Evolutionary conservation across 2,329 filamentous ascomycete genomes (phyloP).

Genomic region (Trichophyton benhamiae): DNA sequence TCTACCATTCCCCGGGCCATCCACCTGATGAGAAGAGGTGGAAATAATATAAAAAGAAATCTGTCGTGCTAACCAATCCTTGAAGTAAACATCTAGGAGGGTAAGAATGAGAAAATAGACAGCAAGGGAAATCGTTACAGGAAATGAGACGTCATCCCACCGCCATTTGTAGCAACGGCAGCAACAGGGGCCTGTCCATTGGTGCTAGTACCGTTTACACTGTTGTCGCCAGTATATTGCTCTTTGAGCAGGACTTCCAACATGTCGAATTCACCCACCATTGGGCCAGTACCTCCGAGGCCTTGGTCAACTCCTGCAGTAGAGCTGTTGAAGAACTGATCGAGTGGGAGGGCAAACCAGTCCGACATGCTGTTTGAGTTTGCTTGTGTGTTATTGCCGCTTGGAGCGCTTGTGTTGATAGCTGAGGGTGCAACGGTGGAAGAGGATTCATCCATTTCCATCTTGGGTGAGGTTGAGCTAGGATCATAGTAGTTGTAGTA

Average conservation of each 20-base stretch:
- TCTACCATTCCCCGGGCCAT: not conserved
- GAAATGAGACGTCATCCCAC: conserved; percentile 11
- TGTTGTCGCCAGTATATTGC: conserved; percentile 25
- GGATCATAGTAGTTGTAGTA: conserved; percentile 35
- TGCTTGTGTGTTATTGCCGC: conserved; percentile 9
- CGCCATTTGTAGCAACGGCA: conserved; percentile 4
- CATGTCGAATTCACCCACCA: conserved; percentile 44
- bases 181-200: conserved; percentile 1
- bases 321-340: conserved; percentile 44
- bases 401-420: conserved; percentile 16
- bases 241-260: conserved; percentile 36
- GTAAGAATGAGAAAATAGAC: not conserved
- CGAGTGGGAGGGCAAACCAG: conserved; percentile 51
- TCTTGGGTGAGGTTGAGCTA: conserved; percentile 23
- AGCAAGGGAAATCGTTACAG: conserved; percentile 7
- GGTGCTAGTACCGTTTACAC: conserved; percentile 1
- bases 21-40: not conserved
- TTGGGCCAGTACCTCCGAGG: conserved; percentile 49
- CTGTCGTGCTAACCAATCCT: not conserved
- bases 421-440: conserved; percentile 22
- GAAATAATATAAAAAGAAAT: not conserved
- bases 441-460: conserved; percentile 17
- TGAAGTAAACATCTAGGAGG: not conserved
- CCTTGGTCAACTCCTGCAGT: conserved; percentile 38
- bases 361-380: conserved; percentile 32